Base-by-base conservation (phyloP, 2,329 filamentous ascomycete genomes). In the Fusarium heterosporum region DNA sequence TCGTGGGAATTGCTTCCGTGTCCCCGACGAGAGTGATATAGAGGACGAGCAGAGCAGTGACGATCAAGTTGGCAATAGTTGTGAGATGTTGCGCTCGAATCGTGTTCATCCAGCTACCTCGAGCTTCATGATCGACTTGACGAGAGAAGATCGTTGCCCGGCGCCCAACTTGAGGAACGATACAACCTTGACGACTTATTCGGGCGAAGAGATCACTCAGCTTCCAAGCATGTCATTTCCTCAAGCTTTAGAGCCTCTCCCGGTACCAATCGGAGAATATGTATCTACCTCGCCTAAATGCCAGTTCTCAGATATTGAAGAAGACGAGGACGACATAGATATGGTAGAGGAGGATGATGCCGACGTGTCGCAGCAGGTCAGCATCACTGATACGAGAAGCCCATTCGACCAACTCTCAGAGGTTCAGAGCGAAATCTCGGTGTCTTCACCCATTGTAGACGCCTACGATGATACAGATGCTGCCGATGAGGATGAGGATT, bases 11-110 rank as follows among this genome's bases (percentile, higher is more conserved):
- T 75, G 76, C 22, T 83, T 82, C 48, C 73, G 73, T 32, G 80
- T 83, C 3, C 81, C 82, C 0, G 81, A 83, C 50, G 81, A 81
- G 10, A 74, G 71, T 9, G 79, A 81, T 17, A 59, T 70, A 3
- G 75, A 78, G 32, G 73, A 74, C 22, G 56, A 67, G 1, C 66
- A 66, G 25, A 75, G 72, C 28, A 73, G 75, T 25, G 71, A 74
- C 8, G 72, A 76, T 8, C 72, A 64, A 13, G 67, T 78, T 26
- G 58, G 64, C 30, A 68, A 71, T 34, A 75, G 72, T 53, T 64
- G 69, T 14, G 56, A 70, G 28, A 70, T 76, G 22, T 51, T 77
- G n/a, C 64, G 50, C 17, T 55, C 65, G 40, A 72, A 77, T 39
- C 76, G 75, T 19, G 72, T 77, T 26, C 66, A 50, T 9, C 75